Evolutionary conservation across 2,329 filamentous ascomycete species (phyloP).

Genomic region (Fusarium palustre): DNA sequence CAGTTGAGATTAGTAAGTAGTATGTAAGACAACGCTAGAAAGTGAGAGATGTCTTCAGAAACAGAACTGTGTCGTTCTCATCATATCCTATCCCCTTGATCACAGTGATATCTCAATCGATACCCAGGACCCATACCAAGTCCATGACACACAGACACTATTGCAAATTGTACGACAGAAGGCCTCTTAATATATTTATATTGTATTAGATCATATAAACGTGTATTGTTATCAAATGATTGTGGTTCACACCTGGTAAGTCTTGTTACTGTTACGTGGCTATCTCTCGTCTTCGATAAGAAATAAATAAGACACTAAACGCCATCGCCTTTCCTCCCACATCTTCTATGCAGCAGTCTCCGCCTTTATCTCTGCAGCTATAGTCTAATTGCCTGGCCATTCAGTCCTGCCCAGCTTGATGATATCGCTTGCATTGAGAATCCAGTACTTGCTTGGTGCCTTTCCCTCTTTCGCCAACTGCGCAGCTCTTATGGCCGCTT

Average conservation of each 20-base stretch:
- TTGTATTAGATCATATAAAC: neutral
- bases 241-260: neutral
- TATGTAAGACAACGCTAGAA: neutral
- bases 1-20: neutral
- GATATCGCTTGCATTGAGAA: constrained; percentile 71
- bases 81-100: neutral
- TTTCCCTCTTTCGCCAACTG: constrained; percentile 69
- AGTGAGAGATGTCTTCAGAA: neutral
- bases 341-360: neutral
- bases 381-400: constrained; percentile 56
- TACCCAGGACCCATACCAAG: neutral
- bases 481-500: constrained; percentile 72
- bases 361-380: constrained; percentile 18
- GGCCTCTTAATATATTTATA: neutral
- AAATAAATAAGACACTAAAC: neutral
- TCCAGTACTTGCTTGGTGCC: constrained; percentile 71
- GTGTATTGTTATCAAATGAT: neutral
- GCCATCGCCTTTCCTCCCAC: neutral
- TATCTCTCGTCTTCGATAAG: neutral
- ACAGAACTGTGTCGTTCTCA: neutral
- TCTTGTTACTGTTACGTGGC: neutral
- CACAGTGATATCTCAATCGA: neutral
- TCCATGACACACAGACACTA: neutral
- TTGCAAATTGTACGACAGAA: neutral
- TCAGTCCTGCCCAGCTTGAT: constrained; percentile 73